Evolutionary conservation across 2,329 filamentous ascomycete species (phyloP).

Genomic region (Nothopassalora personata): DNA sequence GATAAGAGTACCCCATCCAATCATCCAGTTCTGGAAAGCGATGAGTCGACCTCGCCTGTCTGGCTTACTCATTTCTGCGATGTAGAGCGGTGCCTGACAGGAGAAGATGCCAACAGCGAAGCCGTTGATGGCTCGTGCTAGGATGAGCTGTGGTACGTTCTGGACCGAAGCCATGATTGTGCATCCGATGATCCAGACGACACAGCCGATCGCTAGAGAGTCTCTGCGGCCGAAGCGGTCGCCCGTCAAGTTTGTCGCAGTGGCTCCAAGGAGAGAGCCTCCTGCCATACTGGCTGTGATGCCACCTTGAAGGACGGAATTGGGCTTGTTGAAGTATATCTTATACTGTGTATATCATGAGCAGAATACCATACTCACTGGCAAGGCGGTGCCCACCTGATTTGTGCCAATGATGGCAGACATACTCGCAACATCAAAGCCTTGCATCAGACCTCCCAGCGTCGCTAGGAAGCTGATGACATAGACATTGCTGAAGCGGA

Average conservation of each 20-base stretch:
- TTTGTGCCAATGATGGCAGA: constrained; percentile 11
- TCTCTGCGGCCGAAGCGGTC: constrained; percentile 10
- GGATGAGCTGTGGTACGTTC: constrained; percentile 7
- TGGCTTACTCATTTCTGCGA: constrained; percentile 11
- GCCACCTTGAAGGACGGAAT: constrained; percentile 7
- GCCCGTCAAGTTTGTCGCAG: constrained; percentile 6
- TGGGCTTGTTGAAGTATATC: constrained; percentile 9
- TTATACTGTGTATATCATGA: constrained; percentile 8
- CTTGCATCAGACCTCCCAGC: constrained; percentile 10
- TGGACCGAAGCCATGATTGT: constrained; percentile 7
- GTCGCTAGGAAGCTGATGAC: constrained; percentile 10
- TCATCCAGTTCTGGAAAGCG: constrained; percentile 14
- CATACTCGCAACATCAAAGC: constrained; percentile 11
- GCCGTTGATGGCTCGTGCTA: constrained; percentile 8
- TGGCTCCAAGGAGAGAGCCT: constrained; percentile 8
- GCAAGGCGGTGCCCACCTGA: constrained; percentile 1
- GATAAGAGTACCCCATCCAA: constrained; percentile 9
- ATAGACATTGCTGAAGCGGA: constrained; percentile 10
- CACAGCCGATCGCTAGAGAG: constrained; percentile 8
- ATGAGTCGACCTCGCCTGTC: constrained; percentile 10
- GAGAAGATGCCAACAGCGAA: constrained; percentile 11
- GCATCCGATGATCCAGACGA: constrained; percentile 10
- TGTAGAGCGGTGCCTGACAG: constrained; percentile 10
- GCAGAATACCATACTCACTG: not conserved
- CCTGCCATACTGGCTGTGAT: constrained; percentile 12